Percentiles rank a stretch among this genome's conserved stretches.
These are phyloP conservation scores for Sarocladium brachiariae DNA, from an alignment of 2,329 filamentous ascomycete genomes.

Conservation along the genomic window DNA sequence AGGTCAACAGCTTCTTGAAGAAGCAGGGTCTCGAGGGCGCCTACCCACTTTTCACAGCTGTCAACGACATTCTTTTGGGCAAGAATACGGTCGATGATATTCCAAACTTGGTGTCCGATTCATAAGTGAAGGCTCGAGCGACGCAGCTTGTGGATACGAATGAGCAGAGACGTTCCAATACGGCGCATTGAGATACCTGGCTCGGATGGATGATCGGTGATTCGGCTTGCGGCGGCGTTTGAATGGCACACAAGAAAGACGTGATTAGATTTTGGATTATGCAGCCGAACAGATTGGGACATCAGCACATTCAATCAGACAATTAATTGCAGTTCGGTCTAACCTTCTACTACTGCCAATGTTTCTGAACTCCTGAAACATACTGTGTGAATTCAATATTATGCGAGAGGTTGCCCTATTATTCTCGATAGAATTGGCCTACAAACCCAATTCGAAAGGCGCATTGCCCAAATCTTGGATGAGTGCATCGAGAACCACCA, in stretches of 20 bases:
- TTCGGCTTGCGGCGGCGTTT: no score
- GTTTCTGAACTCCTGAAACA: no score
- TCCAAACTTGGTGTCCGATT: conserved; percentile 54
- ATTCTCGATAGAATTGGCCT: neutral
- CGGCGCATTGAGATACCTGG: conserved; percentile 4
- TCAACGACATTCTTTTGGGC: conserved; percentile 72
- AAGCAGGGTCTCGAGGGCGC: conserved; percentile 69
- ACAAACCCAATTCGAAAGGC: neutral
- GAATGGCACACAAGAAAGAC: neutral
- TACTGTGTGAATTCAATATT: no score
- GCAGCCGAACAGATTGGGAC: neutral
- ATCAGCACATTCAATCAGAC: neutral
- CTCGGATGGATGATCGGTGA: neutral
- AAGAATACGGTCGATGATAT: conserved; percentile 74
- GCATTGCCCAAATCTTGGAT: no score
- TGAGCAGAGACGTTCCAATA: no score
- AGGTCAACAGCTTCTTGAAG: conserved; percentile 86
- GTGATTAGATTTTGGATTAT: neutral
- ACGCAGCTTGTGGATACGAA: no score
- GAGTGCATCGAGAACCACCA: no score
- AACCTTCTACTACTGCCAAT: no score
- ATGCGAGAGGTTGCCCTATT: neutral
- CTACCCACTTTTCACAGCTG: conserved; percentile 89
- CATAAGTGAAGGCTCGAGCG: no score
- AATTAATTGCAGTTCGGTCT: neutral